Evolutionary conservation across 306 rosid species (phyloP).

Genomic region (Alnus glutinosa): DNA sequence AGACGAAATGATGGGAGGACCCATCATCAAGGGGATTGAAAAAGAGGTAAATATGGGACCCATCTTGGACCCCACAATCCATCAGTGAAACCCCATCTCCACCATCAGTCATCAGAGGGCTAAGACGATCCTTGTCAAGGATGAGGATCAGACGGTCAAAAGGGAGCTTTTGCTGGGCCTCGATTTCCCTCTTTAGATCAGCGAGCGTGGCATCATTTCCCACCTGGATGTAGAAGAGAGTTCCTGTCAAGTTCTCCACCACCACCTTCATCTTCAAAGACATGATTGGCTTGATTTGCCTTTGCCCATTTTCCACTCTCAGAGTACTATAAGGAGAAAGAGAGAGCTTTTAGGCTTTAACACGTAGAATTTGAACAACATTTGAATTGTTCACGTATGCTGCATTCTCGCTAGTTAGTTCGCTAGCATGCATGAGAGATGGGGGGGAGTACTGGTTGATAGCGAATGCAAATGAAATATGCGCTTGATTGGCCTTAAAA

Average conservation of each 20-base stretch:
- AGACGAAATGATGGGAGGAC: conserved; percentile 7
- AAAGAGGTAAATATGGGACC: conserved; percentile 58
- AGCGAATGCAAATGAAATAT: background rate
- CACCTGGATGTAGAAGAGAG: conserved; percentile 45
- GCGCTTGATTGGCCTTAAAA: background rate
- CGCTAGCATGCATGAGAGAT: conserved; percentile 18
- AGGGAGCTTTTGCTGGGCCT: conserved; percentile 50
- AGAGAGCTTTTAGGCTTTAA: background rate
- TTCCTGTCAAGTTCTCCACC: conserved; percentile 50
- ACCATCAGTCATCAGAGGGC: conserved; percentile 24
- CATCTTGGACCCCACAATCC: conserved; percentile 64
- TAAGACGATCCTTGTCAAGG: conserved; percentile 23
- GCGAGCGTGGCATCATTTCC: conserved; percentile 39
- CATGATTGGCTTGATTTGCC: background rate
- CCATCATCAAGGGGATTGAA: conserved; percentile 48
- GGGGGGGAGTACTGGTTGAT: background rate
- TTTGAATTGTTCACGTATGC: conserved; percentile 37
- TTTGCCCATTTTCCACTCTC: background rate
- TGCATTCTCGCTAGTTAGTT: conserved; percentile 50
- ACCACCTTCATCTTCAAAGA: conserved; percentile 39
- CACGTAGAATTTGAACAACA: background rate
- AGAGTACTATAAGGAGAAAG: background rate
- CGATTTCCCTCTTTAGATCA: conserved; percentile 56
- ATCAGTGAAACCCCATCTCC: conserved; percentile 38
- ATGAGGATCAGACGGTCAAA: conserved; percentile 53